Evolutionary conservation across 345 rosid genomes (phyloP), one percentile per base, ranked within the genome.

Genomic region (Clarkia xantiana): DNA sequence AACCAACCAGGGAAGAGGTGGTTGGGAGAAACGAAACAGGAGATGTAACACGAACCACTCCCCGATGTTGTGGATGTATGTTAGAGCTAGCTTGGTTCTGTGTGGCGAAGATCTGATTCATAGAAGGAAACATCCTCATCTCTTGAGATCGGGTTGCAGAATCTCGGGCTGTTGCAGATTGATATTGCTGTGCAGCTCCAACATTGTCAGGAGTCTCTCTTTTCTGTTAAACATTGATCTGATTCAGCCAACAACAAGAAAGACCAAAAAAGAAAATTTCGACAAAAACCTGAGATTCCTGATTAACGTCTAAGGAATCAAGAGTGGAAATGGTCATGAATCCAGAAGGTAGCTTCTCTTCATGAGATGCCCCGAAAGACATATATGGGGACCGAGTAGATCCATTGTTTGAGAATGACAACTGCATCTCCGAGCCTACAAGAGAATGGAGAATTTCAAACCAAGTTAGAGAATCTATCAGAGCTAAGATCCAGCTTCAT

Each of bases 321-420:
- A 29, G 36, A 29, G 7, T 29, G 36, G 36, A 29, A 65, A 14
- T 54, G 74, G 57, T 70, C 82, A 17, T 61, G 60, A 49, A 55
- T 71, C 36, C 36, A 29, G 36, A 29, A 29, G 36, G 36, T 14
- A 59, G 69, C 68, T 68, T 73, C 15, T 79, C 84, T 42, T 84
- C 93, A 47, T 63, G 76, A 54, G 80, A 61, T 51, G 67, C 62
- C 67, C 71, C 70, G 62, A 89, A 89, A 47, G 89, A 66, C 71
- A 67, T 64, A 48, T 59, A 47, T 10, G 68, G 76, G 54, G 75
- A 61, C 60, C 62, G 64, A 19, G 72, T 62, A 34, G 76, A 67
- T 45, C 58, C 65, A 57, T 70, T 70, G 64, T 66, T 70, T 22
- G 67, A 40, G 52, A 71, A 76, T 15, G 82, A 70, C 90, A 82